These are phyloP conservation scores for Berberis vulgaris DNA, from an alignment of 164 flowering plant species.

Conservation along the genomic window DNA sequence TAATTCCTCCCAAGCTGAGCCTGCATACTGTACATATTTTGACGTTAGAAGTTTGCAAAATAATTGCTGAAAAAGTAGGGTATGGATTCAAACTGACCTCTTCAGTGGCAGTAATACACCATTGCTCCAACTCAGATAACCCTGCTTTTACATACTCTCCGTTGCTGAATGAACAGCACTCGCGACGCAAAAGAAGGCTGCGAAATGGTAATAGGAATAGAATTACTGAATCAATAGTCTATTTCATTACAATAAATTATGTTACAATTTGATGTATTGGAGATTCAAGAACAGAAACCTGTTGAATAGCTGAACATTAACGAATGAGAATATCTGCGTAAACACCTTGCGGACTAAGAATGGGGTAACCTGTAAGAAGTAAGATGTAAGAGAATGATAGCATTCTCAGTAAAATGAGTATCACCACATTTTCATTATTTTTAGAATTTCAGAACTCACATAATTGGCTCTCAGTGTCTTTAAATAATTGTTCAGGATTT, in stretches of 20 bases:
- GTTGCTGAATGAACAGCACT: conserved; percentile 98
- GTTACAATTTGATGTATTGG: neutral
- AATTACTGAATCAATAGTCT: neutral
- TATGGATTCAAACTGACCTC: conserved; percentile 42
- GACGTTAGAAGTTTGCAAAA: neutral
- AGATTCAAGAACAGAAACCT: conserved; percentile 33
- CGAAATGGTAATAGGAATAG: neutral
- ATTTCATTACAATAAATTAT: neutral
- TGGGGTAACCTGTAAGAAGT: conserved; percentile 63
- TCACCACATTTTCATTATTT: neutral
- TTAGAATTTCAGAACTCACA: conserved; percentile 35
- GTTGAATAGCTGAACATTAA: conserved; percentile 93
- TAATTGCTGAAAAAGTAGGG: conserved; percentile 1
- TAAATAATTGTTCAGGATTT: conserved; percentile 60
- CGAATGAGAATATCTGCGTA: conserved; percentile 86
- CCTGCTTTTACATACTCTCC: conserved; percentile 97
- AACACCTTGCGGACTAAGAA: conserved; percentile 81
- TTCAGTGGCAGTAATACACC: conserved; percentile 78
- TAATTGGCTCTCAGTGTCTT: conserved; percentile 71
- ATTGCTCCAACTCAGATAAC: conserved; percentile 85
- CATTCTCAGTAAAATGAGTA: neutral
- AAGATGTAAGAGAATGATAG: conserved; percentile 7
- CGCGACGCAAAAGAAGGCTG: conserved; percentile 96
- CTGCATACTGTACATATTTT: conserved; percentile 55
- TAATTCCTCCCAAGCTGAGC: conserved; percentile 94